These are phyloP conservation scores for Kwoniella mangroviensis DNA, from an alignment of 768 basidiomycete genomes.

Conservation along the genomic window DNA sequence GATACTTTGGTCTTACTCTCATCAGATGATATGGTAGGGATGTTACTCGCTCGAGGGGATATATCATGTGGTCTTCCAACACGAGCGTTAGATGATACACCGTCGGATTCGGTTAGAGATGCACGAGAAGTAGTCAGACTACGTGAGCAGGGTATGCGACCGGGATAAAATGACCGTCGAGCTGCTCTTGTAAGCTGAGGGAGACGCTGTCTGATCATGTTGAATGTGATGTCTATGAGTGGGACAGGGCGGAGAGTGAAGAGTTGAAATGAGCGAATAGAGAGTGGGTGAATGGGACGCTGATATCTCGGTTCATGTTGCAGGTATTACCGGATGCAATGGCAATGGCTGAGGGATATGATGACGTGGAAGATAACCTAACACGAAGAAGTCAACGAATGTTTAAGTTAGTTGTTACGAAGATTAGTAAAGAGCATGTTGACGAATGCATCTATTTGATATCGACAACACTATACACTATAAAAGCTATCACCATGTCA, in stretches of 20 bases:
- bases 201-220: background rate
- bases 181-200: background rate
- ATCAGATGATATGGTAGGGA: conserved; percentile 2
- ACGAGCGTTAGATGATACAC: conserved; percentile 1
- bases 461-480: background rate
- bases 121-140: too few species aligned
- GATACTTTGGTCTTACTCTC: conserved; percentile 64
- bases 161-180: background rate
- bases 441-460: too few species aligned
- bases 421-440: too few species aligned
- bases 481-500: conserved; percentile 1
- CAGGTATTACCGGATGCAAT: too few species aligned
- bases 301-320: too few species aligned
- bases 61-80: background rate
- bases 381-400: background rate
- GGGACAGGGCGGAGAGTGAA: background rate
- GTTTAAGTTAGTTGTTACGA: too few species aligned
- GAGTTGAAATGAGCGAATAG: background rate
- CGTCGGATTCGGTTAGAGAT: background rate
- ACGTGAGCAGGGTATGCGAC: background rate
- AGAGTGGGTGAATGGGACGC: too few species aligned
- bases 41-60: background rate
- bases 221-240: background rate
- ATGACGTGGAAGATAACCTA: conserved; percentile 4
- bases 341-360: too few species aligned